Evolutionary conservation across 768 basidiomycete genomes (phyloP).

Genomic region (Panellus pusillus): DNA sequence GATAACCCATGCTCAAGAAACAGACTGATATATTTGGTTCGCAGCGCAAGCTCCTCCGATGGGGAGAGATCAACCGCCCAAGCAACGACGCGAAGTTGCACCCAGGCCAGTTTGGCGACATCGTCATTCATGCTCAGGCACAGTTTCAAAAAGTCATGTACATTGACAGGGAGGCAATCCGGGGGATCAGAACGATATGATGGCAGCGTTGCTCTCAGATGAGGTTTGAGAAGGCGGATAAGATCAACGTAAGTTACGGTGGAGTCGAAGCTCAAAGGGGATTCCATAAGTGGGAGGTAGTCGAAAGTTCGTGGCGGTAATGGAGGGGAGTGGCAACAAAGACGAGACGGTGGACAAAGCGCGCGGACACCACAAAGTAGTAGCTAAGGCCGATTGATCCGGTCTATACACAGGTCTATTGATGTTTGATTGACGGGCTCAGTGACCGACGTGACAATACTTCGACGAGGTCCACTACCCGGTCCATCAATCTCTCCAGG

Average conservation of each 20-base stretch:
- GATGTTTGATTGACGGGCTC: not conserved
- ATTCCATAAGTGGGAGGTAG: not conserved
- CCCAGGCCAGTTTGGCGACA: not conserved
- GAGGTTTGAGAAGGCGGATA: slow-evolving; percentile 1
- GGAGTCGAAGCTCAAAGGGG: not conserved
- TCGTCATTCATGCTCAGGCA: not conserved
- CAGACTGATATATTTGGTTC: not conserved
- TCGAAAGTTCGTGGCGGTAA: too few species aligned
- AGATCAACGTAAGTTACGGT: slow-evolving; percentile 1
- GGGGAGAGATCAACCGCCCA: not conserved
- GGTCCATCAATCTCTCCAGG: not conserved
- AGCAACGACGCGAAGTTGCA: not conserved
- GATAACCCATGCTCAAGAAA: slow-evolving; percentile 9
- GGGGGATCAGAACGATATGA: not conserved
- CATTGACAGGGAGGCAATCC: not conserved
- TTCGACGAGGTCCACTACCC: not conserved
- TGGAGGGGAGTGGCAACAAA: too few species aligned
- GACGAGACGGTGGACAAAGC: too few species aligned
- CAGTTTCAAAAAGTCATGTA: not conserved
- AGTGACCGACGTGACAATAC: not conserved
- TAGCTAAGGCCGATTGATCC: too few species aligned
- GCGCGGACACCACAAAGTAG: too few species aligned
- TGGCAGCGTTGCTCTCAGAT: not conserved
- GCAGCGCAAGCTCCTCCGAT: not conserved
- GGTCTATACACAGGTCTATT: not conserved